Evolutionary conservation across 176 grass and related monocot species (phyloP).

Genomic region (Aegilops umbellulata): DNA sequence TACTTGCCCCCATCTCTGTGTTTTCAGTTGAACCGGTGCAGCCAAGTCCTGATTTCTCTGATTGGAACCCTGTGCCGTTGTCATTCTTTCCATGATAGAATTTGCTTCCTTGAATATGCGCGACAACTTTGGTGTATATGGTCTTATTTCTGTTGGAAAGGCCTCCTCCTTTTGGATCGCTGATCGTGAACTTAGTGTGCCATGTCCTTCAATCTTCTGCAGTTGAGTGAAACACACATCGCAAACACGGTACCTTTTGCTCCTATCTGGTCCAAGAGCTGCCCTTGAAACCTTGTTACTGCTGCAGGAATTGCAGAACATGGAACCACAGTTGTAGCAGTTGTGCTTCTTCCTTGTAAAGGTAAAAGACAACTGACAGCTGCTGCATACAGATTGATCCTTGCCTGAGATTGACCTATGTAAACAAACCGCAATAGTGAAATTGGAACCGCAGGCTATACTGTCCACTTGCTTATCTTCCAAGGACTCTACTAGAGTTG

Average conservation of each 20-base stretch:
- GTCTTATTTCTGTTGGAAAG: conserved; percentile 45
- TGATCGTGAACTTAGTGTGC: conserved; percentile 26
- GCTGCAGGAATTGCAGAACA: conserved; percentile 93
- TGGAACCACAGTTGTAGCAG: conserved; percentile 89
- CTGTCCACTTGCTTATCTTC: conserved; percentile 71
- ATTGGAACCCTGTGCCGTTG: conserved; percentile 31
- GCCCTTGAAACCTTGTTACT: conserved; percentile 63
- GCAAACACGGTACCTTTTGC: conserved; percentile 69
- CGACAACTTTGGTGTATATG: conserved; percentile 63
- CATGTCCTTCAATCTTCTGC: conserved; percentile 33
- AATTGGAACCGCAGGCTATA: conserved; percentile 75
- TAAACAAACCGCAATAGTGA: conserved; percentile 70
- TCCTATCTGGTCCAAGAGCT: conserved; percentile 71
- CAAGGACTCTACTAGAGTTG: conserved; percentile 64
- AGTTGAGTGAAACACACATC: conserved; percentile 75
- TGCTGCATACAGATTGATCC: conserved; percentile 73
- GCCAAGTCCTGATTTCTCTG: conserved; percentile 38
- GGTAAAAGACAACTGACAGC: conserved; percentile 62
- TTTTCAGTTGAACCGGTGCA: conserved; percentile 9
- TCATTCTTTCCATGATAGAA: conserved; percentile 53
- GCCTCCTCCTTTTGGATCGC: conserved; percentile 41
- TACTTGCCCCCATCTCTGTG: conserved; percentile 73
- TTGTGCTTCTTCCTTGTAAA: conserved; percentile 88
- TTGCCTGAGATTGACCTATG: conserved; percentile 74
- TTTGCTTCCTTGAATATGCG: conserved; percentile 67